phyloP scores from a whole-genome alignment of 225 moss, liverwort and hornwort species.

The Pseudoscleropodium purum region DNA sequence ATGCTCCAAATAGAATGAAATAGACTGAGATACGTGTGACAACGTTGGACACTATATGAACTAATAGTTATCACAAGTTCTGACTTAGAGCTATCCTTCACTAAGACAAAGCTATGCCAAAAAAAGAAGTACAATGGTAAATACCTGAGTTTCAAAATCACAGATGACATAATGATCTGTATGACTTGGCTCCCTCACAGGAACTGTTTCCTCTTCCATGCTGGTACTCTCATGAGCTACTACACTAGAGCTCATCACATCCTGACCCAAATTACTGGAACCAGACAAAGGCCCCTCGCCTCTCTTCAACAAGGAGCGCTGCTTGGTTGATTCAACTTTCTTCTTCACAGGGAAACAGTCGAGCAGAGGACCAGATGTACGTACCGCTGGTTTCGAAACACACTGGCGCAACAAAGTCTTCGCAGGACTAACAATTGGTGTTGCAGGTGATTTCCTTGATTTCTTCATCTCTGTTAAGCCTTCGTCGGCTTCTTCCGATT shows the following conservation, averaged over 20 bases:
- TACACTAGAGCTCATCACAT: neutral
- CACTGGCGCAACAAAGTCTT: neutral
- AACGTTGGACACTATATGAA: neutral
- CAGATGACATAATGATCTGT: neutral
- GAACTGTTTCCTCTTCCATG: neutral
- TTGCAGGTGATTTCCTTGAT: neutral
- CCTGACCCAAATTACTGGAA: neutral
- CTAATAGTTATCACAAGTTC: neutral
- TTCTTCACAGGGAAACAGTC: neutral
- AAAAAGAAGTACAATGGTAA: neutral
- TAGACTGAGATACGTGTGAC: neutral
- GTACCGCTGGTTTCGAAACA: neutral
- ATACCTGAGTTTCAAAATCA: constrained; percentile 28
- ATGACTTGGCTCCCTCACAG: neutral
- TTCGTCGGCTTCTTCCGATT: neutral
- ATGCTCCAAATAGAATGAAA: neutral
- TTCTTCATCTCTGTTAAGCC: constrained; percentile 1
- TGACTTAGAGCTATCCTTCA: neutral
- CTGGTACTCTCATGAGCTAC: neutral
- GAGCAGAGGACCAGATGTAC: neutral
- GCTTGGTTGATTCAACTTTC: neutral
- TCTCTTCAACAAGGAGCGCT: neutral
- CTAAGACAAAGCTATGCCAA: neutral
- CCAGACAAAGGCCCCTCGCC: neutral
- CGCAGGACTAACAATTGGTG: neutral